Conservation (phyloP, 192 early-diverging fungal species). For the Thoreauomyces humboldtii region DNA sequence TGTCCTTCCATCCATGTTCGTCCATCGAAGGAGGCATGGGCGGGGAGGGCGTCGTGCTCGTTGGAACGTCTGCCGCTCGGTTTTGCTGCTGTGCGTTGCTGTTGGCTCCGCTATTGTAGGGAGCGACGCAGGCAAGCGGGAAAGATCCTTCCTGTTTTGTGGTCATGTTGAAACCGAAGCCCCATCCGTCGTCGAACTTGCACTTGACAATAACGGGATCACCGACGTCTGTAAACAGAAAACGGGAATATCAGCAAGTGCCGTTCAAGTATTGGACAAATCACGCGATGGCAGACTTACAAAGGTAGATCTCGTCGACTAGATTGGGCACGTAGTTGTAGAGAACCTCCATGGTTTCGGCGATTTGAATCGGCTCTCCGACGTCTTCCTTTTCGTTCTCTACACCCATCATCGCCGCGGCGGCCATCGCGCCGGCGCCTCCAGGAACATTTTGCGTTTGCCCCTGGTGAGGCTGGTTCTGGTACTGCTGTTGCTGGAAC, state of each 20-base stretch:
- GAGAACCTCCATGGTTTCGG: constrained; percentile 43
- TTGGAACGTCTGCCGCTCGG: neutral
- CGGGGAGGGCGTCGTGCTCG: too few relatives aligned
- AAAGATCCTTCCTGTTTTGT: constrained; percentile 50
- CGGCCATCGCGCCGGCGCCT: neutral
- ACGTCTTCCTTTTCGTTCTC: neutral
- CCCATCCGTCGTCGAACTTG: constrained; percentile 55
- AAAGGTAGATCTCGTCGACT: constrained; percentile 45
- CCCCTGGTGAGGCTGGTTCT: neutral
- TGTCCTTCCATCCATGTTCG: constrained; percentile 1
- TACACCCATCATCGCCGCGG: constrained; percentile 6
- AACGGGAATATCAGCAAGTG: neutral
- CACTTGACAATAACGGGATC: constrained; percentile 44
- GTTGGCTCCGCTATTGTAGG: constrained; percentile 31
- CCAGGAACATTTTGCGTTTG: neutral
- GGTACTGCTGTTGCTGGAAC: neutral
- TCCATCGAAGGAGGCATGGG: too few relatives aligned
- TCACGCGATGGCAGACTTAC: too few relatives aligned
- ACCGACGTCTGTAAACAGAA: constrained; percentile 26
- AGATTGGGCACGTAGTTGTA: constrained; percentile 48
- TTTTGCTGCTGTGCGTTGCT: neutral
- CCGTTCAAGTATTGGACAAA: neutral
- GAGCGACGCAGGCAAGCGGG: constrained; percentile 49
- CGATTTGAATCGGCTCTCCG: constrained; percentile 24
- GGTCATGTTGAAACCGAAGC: constrained; percentile 49